These are phyloP conservation scores for Hysterangium stoloniferum DNA, from an alignment of 768 basidiomycete genomes.

Conservation along the genomic window DNA sequence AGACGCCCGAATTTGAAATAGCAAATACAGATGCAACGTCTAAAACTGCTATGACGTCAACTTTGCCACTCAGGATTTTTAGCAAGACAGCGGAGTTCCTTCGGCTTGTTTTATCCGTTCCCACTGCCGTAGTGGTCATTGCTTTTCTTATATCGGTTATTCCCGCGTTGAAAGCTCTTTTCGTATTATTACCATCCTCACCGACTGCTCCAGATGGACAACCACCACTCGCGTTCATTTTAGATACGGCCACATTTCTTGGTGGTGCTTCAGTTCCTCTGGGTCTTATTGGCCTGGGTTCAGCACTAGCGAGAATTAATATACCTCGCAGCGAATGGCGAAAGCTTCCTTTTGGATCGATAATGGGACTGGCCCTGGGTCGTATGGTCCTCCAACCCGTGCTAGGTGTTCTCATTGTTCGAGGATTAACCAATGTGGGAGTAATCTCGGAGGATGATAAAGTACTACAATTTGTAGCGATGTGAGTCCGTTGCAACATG, in stretches of 20 bases:
- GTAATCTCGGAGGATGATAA: constrained; percentile 45
- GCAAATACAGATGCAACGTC: too few relatives aligned
- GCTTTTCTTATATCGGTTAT: constrained; percentile 51
- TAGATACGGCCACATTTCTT: constrained; percentile 50
- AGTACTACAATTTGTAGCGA: constrained; percentile 59
- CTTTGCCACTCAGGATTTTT: neutral
- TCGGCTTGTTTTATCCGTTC: constrained; percentile 36
- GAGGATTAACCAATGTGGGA: constrained; percentile 39
- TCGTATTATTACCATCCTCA: constrained; percentile 38
- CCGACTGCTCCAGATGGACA: constrained; percentile 54
- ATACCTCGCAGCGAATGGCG: constrained; percentile 41
- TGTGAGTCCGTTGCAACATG: constrained; percentile 35
- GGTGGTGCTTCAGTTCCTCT: constrained; percentile 58
- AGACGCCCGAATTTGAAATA: too few relatives aligned
- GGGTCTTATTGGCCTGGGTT: constrained; percentile 54
- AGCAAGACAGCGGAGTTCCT: constrained; percentile 19
- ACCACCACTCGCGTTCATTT: constrained; percentile 55
- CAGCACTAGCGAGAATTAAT: constrained; percentile 50
- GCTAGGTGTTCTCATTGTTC: constrained; percentile 49
- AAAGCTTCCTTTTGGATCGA: constrained; percentile 43
- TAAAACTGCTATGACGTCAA: constrained; percentile 3
- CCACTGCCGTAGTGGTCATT: constrained; percentile 45
- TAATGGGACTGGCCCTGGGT: constrained; percentile 42
- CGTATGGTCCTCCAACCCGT: constrained; percentile 53
- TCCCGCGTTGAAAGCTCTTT: constrained; percentile 51